Percentiles rank a stretch among this genome's conserved stretches.
phyloP scores from a whole-genome alignment of 2,329 filamentous ascomycete species.

The Lasiodiplodia sp. region DNA sequence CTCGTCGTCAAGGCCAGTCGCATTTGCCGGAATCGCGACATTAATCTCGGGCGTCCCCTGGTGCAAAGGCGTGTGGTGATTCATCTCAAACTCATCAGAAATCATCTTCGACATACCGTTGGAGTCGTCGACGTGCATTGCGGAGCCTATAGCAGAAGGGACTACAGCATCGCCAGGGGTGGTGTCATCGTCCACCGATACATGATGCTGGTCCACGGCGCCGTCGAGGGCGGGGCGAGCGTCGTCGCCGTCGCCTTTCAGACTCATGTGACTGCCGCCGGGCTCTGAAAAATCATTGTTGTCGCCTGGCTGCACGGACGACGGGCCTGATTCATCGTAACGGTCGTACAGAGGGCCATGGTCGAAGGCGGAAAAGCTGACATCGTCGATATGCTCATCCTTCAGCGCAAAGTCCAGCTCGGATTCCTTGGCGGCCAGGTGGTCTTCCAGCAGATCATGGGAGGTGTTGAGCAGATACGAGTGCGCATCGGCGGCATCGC shows the following conservation, averaged over 20 bases:
- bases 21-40: constrained; percentile 15
- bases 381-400: constrained; percentile 36
- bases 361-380: constrained; percentile 44
- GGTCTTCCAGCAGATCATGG: constrained; percentile 31
- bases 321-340: constrained; percentile 50
- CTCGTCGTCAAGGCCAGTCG: constrained; percentile 4
- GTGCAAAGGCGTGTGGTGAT: constrained; percentile 10
- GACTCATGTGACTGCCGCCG: constrained; percentile 42
- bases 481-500: constrained; percentile 29
- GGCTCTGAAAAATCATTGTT: constrained; percentile 46
- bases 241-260: constrained; percentile 42
- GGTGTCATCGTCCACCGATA: constrained; percentile 10
- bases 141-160: neutral
- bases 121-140: neutral
- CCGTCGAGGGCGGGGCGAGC: constrained; percentile 17
- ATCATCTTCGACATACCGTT: constrained; percentile 32
- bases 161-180: neutral
- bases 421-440: constrained; percentile 32
- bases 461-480: constrained; percentile 31
- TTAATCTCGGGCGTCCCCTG: constrained; percentile 14
- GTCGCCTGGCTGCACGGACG: constrained; percentile 50
- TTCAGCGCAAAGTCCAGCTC: constrained; percentile 38
- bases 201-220: constrained; percentile 20
- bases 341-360: constrained; percentile 40
- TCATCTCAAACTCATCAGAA: constrained; percentile 26